phyloP scores from a whole-genome alignment of 805 yeast genomes.

The Lipomyces orientalis region DNA sequence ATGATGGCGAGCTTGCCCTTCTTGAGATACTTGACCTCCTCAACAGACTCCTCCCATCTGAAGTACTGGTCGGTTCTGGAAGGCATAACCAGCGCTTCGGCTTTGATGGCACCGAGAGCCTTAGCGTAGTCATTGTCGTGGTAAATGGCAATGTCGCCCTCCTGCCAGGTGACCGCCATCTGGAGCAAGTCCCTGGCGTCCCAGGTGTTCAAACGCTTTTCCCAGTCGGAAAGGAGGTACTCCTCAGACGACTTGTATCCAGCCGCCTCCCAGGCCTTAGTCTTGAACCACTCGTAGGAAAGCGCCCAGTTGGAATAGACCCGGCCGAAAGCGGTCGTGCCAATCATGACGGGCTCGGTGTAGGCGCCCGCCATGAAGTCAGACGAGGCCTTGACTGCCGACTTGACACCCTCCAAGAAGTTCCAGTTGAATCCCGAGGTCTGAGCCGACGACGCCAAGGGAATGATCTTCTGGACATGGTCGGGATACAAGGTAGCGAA shows the following conservation, averaged over 20 bases:
- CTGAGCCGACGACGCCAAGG: constrained; percentile 36
- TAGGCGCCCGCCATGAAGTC: constrained; percentile 33
- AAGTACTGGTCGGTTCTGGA: constrained; percentile 35
- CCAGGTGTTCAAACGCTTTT: constrained; percentile 34
- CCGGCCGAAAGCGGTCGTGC: constrained; percentile 37
- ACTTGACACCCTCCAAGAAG: constrained; percentile 37
- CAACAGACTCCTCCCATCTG: constrained; percentile 33
- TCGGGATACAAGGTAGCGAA: constrained; percentile 36
- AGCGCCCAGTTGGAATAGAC: constrained; percentile 39
- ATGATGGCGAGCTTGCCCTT: constrained; percentile 33
- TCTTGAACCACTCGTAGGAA: constrained; percentile 36
- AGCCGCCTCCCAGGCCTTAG: constrained; percentile 34
- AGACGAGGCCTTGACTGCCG: constrained; percentile 28
- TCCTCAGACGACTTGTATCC: constrained; percentile 36
- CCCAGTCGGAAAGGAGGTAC: constrained; percentile 34
- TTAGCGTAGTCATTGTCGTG: constrained; percentile 33
- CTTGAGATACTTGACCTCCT: constrained; percentile 34
- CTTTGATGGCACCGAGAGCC: constrained; percentile 33
- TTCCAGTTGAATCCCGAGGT: constrained; percentile 37
- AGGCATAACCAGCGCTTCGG: constrained; percentile 36
- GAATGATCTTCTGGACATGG: constrained; percentile 32
- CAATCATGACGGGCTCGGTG: constrained; percentile 32
- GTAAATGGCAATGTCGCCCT: constrained; percentile 35
- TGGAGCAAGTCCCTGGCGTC: constrained; percentile 34
- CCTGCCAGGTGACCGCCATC: constrained; percentile 38